Evolutionary conservation across 306 rosid genomes (phyloP).

Genomic region (Sindora glabra): DNA sequence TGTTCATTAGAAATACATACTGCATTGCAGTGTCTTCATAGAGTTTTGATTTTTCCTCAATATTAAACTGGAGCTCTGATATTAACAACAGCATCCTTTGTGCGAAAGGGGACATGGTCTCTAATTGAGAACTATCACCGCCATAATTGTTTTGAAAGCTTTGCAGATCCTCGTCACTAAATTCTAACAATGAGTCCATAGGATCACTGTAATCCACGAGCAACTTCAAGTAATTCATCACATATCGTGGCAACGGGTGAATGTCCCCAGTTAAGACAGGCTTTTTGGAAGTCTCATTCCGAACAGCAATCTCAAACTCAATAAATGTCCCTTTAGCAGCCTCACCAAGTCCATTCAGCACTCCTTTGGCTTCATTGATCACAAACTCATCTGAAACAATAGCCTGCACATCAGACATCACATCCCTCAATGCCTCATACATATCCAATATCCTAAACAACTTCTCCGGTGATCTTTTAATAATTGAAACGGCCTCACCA

Average conservation of each 20-base stretch:
- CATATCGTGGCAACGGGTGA: constrained; percentile 88
- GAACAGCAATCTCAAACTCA: constrained; percentile 81
- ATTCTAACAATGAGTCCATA: constrained; percentile 56
- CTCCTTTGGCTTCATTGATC: constrained; percentile 57
- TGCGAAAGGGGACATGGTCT: constrained; percentile 51
- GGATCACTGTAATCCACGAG: constrained; percentile 77
- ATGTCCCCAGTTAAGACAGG: constrained; percentile 71
- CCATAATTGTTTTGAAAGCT: constrained; percentile 32
- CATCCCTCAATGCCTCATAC: constrained; percentile 73
- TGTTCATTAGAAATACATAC: constrained; percentile 82
- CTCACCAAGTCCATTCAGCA: constrained; percentile 61
- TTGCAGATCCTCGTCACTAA: constrained; percentile 37
- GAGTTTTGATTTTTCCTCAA: constrained; percentile 63
- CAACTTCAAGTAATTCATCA: constrained; percentile 86
- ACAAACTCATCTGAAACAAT: constrained; percentile 56
- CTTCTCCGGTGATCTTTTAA: constrained; percentile 77
- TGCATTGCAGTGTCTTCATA: constrained; percentile 75
- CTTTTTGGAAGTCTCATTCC: constrained; percentile 67
- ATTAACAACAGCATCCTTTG: constrained; percentile 47
- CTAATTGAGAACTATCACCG: constrained; percentile 35
- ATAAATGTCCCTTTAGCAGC: constrained; percentile 76
- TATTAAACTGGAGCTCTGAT: constrained; percentile 65
- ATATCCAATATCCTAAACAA: constrained; percentile 86
- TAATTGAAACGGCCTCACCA: constrained; percentile 79
- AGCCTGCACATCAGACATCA: constrained; percentile 48